These are phyloP conservation scores for Thraustochytrium striatum DNA, from an alignment of 352 stramenopile species.

Conservation along the genomic window DNA sequence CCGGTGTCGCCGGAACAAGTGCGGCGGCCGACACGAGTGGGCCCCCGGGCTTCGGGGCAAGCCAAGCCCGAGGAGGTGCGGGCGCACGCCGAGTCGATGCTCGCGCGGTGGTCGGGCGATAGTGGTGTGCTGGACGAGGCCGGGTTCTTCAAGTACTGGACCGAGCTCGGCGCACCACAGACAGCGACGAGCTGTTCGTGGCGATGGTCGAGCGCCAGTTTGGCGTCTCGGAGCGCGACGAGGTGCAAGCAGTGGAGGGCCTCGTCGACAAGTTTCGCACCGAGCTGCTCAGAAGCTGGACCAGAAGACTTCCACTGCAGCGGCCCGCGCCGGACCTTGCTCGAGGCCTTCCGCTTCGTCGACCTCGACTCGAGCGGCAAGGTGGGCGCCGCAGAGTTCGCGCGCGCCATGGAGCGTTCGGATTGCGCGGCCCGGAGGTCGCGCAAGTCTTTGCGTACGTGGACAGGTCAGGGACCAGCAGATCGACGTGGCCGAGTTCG, in stretches of 20 bases:
- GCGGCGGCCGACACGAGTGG: neutral
- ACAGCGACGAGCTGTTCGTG: slow-evolving; percentile 39
- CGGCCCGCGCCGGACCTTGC: neutral
- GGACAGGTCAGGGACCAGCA: slow-evolving; percentile 8
- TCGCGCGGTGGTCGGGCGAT: neutral
- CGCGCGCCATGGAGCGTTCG: slow-evolving; percentile 14
- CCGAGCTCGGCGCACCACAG: slow-evolving; percentile 23
- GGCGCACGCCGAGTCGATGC: neutral
- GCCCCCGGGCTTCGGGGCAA: neutral
- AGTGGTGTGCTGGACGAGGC: neutral
- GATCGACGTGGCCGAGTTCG: slow-evolving; percentile 19
- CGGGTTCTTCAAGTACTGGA: slow-evolving; percentile 34
- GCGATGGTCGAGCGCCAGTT: slow-evolving; percentile 40
- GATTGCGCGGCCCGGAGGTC: neutral
- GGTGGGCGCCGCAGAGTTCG: slow-evolving; percentile 1
- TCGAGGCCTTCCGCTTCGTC: slow-evolving; percentile 19
- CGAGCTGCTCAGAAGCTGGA: neutral
- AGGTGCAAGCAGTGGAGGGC: neutral
- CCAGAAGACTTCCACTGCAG: neutral
- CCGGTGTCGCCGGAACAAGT: no score
- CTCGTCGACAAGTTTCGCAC: neutral
- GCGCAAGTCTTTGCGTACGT: neutral
- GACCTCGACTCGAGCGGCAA: slow-evolving; percentile 13
- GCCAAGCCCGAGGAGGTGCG: neutral
- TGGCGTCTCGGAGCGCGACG: neutral